These are phyloP conservation scores for Streptanthus diversifolius DNA, from an alignment of 345 rosid genomes.

Conservation along the genomic window DNA sequence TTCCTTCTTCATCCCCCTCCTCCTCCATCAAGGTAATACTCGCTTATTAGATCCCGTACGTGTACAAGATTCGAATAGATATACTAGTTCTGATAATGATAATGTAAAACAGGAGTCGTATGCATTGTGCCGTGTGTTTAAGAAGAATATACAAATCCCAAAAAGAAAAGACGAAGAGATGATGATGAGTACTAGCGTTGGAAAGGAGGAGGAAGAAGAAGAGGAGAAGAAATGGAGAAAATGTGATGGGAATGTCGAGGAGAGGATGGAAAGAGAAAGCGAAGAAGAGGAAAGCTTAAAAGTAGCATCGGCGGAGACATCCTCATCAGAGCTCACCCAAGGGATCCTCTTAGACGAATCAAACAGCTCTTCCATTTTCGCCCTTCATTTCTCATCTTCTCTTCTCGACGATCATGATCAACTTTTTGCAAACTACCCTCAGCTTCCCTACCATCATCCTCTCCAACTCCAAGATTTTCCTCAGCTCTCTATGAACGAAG, in stretches of 20 bases:
- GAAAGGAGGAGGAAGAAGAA: constrained; percentile 15
- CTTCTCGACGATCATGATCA: constrained; percentile 35
- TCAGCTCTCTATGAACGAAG: constrained; percentile 30
- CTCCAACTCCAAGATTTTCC: constrained; percentile 59
- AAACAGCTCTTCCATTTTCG: constrained; percentile 40
- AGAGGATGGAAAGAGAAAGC: constrained; percentile 16
- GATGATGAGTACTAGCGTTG: constrained; percentile 20
- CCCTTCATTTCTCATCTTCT: constrained; percentile 44
- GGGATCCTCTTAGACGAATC: constrained; percentile 60
- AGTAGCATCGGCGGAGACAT: constrained; percentile 49
- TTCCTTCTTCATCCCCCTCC: constrained; percentile 35
- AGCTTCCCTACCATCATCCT: constrained; percentile 47
- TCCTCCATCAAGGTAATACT: constrained; percentile 19
- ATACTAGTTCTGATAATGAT: background rate
- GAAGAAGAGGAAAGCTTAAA: constrained; percentile 29
- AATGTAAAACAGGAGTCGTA: constrained; percentile 51
- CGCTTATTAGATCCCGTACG: background rate
- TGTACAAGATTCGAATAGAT: background rate
- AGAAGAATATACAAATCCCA: constrained; percentile 52
- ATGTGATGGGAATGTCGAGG: background rate
- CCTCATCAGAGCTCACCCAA: constrained; percentile 56
- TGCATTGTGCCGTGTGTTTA: constrained; percentile 73
- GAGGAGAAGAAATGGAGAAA: constrained; percentile 38
- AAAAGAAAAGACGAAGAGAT: constrained; percentile 28
- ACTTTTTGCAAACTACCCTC: constrained; percentile 15